phyloP scores from a whole-genome alignment of 2,329 filamentous ascomycete genomes.

The Ceratocystis papillata region DNA sequence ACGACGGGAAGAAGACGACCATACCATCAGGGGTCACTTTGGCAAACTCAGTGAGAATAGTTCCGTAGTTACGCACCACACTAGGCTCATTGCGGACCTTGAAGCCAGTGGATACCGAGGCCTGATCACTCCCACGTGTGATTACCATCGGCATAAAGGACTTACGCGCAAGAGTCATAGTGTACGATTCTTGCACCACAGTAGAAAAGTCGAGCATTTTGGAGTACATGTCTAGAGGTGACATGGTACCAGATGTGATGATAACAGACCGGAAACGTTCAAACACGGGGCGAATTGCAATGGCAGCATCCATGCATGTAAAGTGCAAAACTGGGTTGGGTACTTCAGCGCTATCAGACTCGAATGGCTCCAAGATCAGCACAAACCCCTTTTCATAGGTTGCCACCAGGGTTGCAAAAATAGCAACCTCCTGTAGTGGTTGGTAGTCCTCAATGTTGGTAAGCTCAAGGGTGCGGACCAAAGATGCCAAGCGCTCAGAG shows the following conservation, averaged over 20 bases:
- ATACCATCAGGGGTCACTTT: constrained; percentile 93
- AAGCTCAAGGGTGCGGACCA: constrained; percentile 87
- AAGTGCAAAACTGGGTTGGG: constrained; percentile 97
- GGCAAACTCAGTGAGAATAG: constrained; percentile 83
- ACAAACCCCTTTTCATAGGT: constrained; percentile 96
- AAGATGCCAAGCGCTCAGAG: constrained; percentile 83
- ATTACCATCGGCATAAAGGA: constrained; percentile 99
- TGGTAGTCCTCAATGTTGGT: constrained; percentile 98
- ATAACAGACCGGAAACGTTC: constrained; percentile 96
- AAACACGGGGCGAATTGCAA: constrained; percentile 95
- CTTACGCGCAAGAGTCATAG: constrained; percentile 83
- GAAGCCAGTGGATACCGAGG: constrained; percentile 84
- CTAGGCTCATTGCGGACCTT: constrained; percentile 91
- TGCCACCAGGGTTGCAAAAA: constrained; percentile 87
- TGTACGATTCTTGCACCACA: constrained; percentile 92
- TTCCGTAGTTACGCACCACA: constrained; percentile 95
- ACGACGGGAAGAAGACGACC: constrained; percentile 98
- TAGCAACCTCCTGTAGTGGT: constrained; percentile 91
- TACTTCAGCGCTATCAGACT: constrained; percentile 88
- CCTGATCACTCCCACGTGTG: constrained; percentile 87
- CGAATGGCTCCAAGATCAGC: constrained; percentile 92
- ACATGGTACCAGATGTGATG: constrained; percentile 95
- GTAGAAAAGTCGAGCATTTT: constrained; percentile 94
- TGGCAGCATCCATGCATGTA: constrained; percentile 90
- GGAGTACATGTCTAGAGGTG: constrained; percentile 95